phyloP scores from a whole-genome alignment of 345 rosid species.

The Murraya koenigii region DNA sequence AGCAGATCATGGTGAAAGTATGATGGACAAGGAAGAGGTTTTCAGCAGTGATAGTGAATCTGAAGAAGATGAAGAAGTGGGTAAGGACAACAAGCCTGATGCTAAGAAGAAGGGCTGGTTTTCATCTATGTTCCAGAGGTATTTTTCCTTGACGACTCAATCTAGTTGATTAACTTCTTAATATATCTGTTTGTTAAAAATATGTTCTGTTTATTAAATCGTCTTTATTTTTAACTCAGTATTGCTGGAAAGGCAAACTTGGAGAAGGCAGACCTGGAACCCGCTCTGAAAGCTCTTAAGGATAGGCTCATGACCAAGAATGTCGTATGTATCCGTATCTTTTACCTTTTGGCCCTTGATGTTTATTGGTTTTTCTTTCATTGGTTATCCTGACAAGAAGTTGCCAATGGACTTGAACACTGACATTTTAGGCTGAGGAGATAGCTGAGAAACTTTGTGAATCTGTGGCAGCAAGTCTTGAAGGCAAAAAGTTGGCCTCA shows the following conservation, averaged over 20 bases:
- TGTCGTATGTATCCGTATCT: conserved; percentile 60
- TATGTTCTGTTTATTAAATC: not conserved
- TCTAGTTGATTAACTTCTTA: not conserved
- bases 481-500: conserved; percentile 92
- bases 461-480: conserved; percentile 94
- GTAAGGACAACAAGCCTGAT: conserved; percentile 61
- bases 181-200: not conserved
- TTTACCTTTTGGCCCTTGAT: not conserved
- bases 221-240: conserved; percentile 38
- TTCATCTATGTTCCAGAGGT: conserved; percentile 97
- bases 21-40: conserved; percentile 97
- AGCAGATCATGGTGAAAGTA: conserved; percentile 89
- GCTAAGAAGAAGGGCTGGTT: conserved; percentile 93
- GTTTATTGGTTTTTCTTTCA: not conserved
- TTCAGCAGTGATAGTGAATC: conserved; percentile 79
- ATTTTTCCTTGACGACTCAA: conserved; percentile 7
- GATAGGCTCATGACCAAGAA: conserved; percentile 99
- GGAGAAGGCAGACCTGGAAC: conserved; percentile 90
- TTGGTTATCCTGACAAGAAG: not conserved
- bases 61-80: conserved; percentile 72
- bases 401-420: conserved; percentile 6
- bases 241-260: conserved; percentile 97
- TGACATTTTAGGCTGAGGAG: conserved; percentile 79
- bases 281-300: conserved; percentile 92
- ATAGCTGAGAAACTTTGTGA: conserved; percentile 98